Percentiles rank a stretch among this genome's conserved stretches.
Conservation (phyloP, 192 early-diverging fungal species). For the Rhizoclosmatium globosum region DNA sequence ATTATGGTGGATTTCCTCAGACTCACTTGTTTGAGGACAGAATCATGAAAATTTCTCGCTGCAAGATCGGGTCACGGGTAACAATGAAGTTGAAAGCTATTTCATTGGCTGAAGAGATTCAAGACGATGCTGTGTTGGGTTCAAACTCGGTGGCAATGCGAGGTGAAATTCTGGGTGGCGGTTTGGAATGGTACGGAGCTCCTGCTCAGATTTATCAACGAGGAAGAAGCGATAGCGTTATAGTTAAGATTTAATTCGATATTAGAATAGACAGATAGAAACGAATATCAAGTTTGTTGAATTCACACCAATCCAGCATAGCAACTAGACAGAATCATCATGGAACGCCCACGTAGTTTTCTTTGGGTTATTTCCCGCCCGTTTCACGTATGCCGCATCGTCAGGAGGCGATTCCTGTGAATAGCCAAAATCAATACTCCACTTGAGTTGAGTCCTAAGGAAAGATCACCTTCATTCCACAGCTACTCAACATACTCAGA, state of each 20-base stretch:
- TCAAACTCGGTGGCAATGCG: too few relatives aligned
- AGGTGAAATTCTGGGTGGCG: too few relatives aligned
- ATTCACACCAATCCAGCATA: too few relatives aligned
- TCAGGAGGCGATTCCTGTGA: constrained; percentile 57
- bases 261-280: too few relatives aligned
- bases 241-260: too few relatives aligned
- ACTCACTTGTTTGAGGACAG: not conserved
- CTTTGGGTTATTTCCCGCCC: constrained; percentile 54
- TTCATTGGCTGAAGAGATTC: not conserved
- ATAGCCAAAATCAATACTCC: not conserved
- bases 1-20: not conserved
- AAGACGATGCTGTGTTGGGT: too few relatives aligned
- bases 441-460: not conserved
- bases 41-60: not conserved
- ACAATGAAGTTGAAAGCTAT: not conserved
- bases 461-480: constrained; percentile 70
- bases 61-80: not conserved
- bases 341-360: constrained; percentile 59
- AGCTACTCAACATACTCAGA: constrained; percentile 91
- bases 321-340: constrained; percentile 37
- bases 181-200: too few relatives aligned
- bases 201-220: too few relatives aligned
- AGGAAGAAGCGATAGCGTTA: too few relatives aligned
- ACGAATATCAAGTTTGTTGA: too few relatives aligned
- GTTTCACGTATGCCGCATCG: constrained; percentile 50